Conservation (phyloP, 345 rosid genomes). For the Atalantia buxifolia region DNA sequence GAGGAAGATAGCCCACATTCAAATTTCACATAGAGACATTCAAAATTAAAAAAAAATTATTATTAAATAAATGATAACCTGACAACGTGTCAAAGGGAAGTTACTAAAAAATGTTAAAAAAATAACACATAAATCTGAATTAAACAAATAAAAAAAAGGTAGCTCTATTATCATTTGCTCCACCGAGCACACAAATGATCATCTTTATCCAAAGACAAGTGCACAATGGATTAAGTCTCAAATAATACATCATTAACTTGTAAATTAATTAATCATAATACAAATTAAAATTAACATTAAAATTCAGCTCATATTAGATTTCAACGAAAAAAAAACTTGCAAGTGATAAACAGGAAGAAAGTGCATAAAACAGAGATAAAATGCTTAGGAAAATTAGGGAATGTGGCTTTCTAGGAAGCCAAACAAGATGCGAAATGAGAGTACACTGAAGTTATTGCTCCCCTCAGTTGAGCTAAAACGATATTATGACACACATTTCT, state of each 20-base stretch:
- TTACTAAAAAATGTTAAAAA: no score
- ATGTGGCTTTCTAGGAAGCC: conserved; percentile 5
- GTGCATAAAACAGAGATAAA: background rate
- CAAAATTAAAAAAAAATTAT: background rate
- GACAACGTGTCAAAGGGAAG: background rate
- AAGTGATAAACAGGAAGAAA: background rate
- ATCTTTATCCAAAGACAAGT: background rate
- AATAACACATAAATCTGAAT: background rate
- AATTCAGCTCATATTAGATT: background rate
- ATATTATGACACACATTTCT: background rate
- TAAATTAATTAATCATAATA: background rate
- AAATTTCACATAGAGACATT: background rate
- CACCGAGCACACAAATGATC: background rate
- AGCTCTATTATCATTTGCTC: background rate
- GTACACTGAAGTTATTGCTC: background rate
- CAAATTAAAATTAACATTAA: background rate
- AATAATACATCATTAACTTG: background rate
- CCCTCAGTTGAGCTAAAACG: background rate
- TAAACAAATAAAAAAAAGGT: background rate
- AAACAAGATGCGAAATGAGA: background rate
- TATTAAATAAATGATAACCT: background rate
- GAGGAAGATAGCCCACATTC: background rate
- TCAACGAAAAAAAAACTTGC: background rate
- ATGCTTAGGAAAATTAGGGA: background rate
- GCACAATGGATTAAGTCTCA: background rate